A percentile compares a stretch with the other conserved stretches of the same genome.
These are phyloP conservation scores for Calonectria fujianensis DNA, from an alignment of 2,329 filamentous ascomycete genomes.

Conservation along the genomic window DNA sequence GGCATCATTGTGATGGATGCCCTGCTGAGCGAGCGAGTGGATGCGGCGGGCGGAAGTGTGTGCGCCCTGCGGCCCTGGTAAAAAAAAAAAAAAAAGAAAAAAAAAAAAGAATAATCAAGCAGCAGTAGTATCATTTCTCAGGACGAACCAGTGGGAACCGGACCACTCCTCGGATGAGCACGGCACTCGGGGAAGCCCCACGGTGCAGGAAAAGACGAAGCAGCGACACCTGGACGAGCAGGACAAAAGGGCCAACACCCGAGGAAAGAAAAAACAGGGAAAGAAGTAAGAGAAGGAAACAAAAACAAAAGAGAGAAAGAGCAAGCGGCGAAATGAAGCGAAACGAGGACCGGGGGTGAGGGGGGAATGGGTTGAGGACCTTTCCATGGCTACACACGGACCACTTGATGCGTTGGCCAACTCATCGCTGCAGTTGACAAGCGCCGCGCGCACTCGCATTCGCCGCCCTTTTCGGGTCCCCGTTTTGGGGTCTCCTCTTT, in stretches of 20 bases:
- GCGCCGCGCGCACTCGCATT: slow-evolving; percentile 53
- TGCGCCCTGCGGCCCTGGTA: slow-evolving; percentile 24
- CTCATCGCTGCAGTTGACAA: slow-evolving; percentile 66
- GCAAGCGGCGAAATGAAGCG: slow-evolving; percentile 41
- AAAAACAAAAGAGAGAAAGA: slow-evolving; percentile 23
- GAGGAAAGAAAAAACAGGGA: slow-evolving; percentile 26
- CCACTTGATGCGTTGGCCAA: slow-evolving; percentile 66
- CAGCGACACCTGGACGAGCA: slow-evolving; percentile 28
- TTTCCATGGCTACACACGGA: slow-evolving; percentile 62
- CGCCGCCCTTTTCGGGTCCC: slow-evolving; percentile 43
- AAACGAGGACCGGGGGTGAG: slow-evolving; percentile 45
- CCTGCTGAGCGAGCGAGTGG: slow-evolving; percentile 30
- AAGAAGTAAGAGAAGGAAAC: slow-evolving; percentile 25
- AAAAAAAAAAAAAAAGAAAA: slow-evolving; percentile 16
- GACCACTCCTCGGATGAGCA: slow-evolving; percentile 17
- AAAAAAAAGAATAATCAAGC: slow-evolving; percentile 10
- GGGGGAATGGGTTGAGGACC: slow-evolving; percentile 54
- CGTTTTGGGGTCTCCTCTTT: slow-evolving; percentile 37
- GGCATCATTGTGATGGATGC: slow-evolving; percentile 33
- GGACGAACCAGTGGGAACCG: slow-evolving; percentile 26
- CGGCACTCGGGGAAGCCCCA: background rate
- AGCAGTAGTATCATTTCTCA: slow-evolving; percentile 17
- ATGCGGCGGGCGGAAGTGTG: slow-evolving; percentile 33
- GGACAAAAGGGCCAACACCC: slow-evolving; percentile 15
- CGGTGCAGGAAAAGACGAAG: background rate